Evolutionary conservation across 768 basidiomycete genomes (phyloP).

Genomic region (Gymnopilus dilepis): DNA sequence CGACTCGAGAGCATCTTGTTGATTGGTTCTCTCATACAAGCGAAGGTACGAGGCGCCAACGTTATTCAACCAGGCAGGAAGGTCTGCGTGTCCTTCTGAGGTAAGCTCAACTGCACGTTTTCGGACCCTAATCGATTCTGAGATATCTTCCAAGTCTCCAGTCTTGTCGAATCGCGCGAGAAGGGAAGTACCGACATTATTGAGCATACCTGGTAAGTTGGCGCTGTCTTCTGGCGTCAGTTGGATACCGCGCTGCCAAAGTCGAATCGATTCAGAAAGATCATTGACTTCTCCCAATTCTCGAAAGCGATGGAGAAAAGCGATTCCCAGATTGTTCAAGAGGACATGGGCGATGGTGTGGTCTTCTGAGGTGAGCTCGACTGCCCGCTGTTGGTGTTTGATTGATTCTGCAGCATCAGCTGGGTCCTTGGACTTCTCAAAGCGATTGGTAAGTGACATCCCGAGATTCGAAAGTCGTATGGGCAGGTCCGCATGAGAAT

Average conservation of each 20-base stretch:
- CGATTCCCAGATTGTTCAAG: background rate
- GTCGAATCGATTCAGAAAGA: background rate
- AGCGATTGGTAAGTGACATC: background rate
- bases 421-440: background rate
- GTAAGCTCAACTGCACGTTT: background rate
- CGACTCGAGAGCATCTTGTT: background rate
- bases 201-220: background rate
- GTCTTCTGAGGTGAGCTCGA: background rate
- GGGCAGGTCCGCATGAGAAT: background rate
- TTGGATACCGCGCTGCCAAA: background rate
- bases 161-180: background rate
- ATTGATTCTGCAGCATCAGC: background rate
- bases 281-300: conserved; percentile 10
- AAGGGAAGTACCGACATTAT: background rate
- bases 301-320: conserved; percentile 11
- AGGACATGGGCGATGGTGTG: background rate
- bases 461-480: background rate
- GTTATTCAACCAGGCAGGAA: background rate
- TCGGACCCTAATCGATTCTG: background rate
- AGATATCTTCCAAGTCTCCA: background rate
- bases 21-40: background rate
- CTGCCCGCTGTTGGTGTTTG: background rate
- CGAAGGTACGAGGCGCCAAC: background rate
- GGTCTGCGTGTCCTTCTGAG: background rate
- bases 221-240: background rate